Evolutionary conservation across 352 stramenopile species (phyloP), one percentile per base, ranked within the genome.

Genomic region (Phytophthora cryptogea): DNA sequence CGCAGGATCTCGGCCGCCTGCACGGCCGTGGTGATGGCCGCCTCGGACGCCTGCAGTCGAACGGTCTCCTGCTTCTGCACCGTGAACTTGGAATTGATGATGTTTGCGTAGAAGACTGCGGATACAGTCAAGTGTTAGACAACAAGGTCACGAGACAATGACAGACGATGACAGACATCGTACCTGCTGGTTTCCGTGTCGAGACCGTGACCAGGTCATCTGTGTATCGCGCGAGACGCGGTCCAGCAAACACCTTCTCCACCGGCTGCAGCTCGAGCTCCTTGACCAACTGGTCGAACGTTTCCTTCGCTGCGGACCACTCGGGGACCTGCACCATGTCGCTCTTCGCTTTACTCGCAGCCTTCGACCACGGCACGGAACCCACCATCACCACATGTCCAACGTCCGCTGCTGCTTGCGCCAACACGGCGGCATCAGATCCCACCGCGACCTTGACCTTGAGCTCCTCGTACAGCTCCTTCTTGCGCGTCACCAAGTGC

Each of bases 31-130:
- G 81, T 85, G 55, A 92, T 92, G 40, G 79, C 83, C 6, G 52
- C 66, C 53, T 92, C 79, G 13, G 77, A 78, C 32, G 83, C 83
- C 55, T 90, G 80, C 13, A 92, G 67, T 14, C 81, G 77, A 36
- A 92, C 54, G 8, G 47, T 77, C 32, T 83, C 67, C 43, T 90
- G 80, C 53, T 87, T 83, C 44, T 92, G 83, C 42, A 82, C 70
- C 33, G 64, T 72, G 47, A 92, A 90, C 69, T 92, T 92, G 50
- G 78, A 88, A 59, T 74, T 89, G 60, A 92, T 85, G 50, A 91
- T 84, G 53, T 84, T 90, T 16, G 79, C 83, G 52, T 92, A 92
- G 63, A 92, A 92, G 36, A 76, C 83, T 90, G 46, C 31, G 36
- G n/a, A 26, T 26, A 39, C 35, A 41, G 8, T 41, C 4, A 26